Evolutionary conservation across 2,329 filamentous ascomycete genomes (phyloP), one percentile per base, ranked within the genome.

Genomic region (Diaporthe velutina): DNA sequence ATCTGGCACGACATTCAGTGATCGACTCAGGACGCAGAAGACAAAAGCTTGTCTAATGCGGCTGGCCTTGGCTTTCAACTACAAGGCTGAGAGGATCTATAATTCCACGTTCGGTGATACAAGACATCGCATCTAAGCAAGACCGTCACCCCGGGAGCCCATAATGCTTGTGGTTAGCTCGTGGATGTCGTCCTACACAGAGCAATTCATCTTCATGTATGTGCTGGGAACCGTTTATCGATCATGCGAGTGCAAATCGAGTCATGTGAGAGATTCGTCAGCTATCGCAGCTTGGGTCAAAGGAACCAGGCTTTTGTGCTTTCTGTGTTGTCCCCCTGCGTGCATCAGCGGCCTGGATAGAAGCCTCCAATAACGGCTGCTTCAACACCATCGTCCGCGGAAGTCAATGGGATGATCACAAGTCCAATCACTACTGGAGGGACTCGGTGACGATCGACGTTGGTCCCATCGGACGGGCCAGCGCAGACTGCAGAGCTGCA

Each of bases 21-120:
- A 72, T 72, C 57, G 70, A 64, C 57, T 50, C 57, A 54, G 33
- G 35, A 55, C 70, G 57, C 57, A 64, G 57, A 52, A 54, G 70
- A 54, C 25, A 61, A 64, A 72, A 64, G 57, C 70, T 64, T 72
- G 57, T 72, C 45, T 71, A n/a, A n/a, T 52, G 55, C 57, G 70
- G 42, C 70, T 52, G 55, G 55, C 61, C 70, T 71, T 71, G 70
- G 70, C 55, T 64, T 50, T 54, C n/a, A 35, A 72, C 70, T 57
- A 33, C 70, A 72, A 54, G 70, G 70, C 70, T 72, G 70, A 55
- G 50, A n/a, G 28, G 6, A 22, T 64, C 45, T 40, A 64, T 30
- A n/a, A 42, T 40, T 40, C 45, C 45, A 61, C 33, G 35, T 58
- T 40, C 40, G 57, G 70, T 54, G 9, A 64, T 28, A 52, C 64